Base-by-base conservation (phyloP, 1,139 yeast genomes). In the Magnusiomyces ingens region DNA sequence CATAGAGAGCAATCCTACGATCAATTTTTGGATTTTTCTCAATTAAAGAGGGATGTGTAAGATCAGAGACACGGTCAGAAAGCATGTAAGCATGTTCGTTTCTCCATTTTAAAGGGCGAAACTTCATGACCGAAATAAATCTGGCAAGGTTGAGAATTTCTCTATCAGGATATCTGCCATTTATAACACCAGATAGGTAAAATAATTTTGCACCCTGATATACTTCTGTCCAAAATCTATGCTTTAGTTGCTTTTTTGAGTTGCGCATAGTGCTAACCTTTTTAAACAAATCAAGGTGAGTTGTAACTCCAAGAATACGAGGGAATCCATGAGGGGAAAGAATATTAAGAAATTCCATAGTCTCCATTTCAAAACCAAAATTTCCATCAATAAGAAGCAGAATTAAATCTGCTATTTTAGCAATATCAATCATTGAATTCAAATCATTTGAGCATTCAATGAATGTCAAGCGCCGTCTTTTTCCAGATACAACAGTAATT, bases 261-360 rank as follows among this genome's bases (percentile, higher is more conserved):
- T 95, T 88, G 67, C 98, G 80, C 69, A 93, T 78, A 0, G 97
- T 89, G 15, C 95, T 80, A 56, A 86, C 96, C 15, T 88, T 84
- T 67, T 86, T 90, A 77, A 94, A 94, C 56, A 94, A 76, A 70
- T 94, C 99, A 66, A 94, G 78, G 74, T 94, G 99, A 0, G 99
- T 93, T 10, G 96, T 86, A 18, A 94, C 89, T 59, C 99, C 99
- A 52, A 94, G 76, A 29, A 94, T 95, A 66, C 97, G 80, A 48
- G 99, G 99, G 91, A 94, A 93, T 69, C 99, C 99, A 67, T 94
- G 99, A 65, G 94, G 97, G 63, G 94, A 96, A 4, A 96, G 94
- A 60, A 94, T 80, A 66, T 94, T 94, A 59, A 94, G 77, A 67
- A 94, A 94, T 71, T 94, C 99, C 99, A 94, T 94, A 15, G 99